Conservation (phyloP, 1,139 yeast genomes). For the Pichia norvegensis region DNA sequence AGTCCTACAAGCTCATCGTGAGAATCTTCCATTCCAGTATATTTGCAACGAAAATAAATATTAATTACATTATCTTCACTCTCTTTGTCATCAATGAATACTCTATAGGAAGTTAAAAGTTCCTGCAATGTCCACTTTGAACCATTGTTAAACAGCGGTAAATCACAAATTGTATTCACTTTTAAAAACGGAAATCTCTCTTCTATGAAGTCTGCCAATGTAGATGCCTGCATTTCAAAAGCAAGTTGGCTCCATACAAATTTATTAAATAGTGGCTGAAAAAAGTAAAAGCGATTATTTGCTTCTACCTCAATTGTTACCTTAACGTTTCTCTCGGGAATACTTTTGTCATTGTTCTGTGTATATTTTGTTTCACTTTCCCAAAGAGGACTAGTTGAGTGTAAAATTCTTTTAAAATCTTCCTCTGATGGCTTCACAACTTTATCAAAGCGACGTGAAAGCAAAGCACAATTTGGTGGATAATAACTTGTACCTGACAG, state of each 20-base stretch:
- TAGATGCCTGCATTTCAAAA: not conserved
- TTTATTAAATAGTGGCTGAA: not conserved
- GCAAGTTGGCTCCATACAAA: not conserved
- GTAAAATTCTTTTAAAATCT: too few relatives aligned
- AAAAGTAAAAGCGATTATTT: not conserved
- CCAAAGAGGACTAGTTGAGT: too few relatives aligned
- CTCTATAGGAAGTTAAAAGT: too few relatives aligned
- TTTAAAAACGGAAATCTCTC: slow-evolving; percentile 3
- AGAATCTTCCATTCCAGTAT: not conserved
- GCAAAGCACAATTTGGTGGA: not conserved
- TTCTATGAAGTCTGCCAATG: not conserved
- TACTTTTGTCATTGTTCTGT: not conserved
- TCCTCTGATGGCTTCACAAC: not conserved
- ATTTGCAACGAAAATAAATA: not conserved
- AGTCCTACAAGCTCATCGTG: not conserved
- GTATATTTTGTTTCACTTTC: too few relatives aligned
- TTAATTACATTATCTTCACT: not conserved
- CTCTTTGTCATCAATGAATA: not conserved
- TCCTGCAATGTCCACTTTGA: not conserved
- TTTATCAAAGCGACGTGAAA: not conserved
- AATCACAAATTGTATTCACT: not conserved
- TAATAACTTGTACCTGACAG: too few relatives aligned
- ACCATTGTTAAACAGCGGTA: not conserved
- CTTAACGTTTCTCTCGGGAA: not conserved
- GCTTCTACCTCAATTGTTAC: not conserved